Percentiles rank a stretch among this genome's conserved stretches.
These are phyloP conservation scores for Cytospora piceae DNA, from an alignment of 2,329 filamentous ascomycete species.

Conservation along the genomic window DNA sequence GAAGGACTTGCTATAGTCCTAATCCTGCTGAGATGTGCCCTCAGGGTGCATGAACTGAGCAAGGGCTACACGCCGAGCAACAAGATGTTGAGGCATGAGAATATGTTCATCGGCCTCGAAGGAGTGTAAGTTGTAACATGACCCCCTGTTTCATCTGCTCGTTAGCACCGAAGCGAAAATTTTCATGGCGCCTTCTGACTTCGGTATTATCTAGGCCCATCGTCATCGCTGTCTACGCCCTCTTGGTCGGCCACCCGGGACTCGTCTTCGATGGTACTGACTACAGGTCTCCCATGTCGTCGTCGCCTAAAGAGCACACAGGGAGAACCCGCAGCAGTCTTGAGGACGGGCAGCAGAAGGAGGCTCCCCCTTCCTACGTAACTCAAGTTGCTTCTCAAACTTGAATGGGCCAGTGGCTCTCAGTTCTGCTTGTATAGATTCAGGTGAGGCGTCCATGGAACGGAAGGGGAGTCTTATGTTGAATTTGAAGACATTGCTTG, in stretches of 20 bases:
- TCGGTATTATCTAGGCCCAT: slow-evolving; percentile 8
- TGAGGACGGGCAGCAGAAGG: not conserved
- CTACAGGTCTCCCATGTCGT: not conserved
- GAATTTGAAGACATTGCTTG: not conserved
- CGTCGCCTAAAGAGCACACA: slow-evolving; percentile 9
- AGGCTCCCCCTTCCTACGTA: not conserved
- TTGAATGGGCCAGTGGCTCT: not conserved
- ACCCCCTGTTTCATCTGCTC: not conserved
- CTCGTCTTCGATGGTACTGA: slow-evolving; percentile 13
- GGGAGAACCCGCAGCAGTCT: not conserved
- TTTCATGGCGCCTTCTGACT: not conserved
- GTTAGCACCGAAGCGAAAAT: not conserved
- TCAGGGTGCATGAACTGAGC: slow-evolving; percentile 67
- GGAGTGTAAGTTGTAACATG: slow-evolving; percentile 19
- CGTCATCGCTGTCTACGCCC: slow-evolving; percentile 14
- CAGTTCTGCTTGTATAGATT: not conserved
- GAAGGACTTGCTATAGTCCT: slow-evolving; percentile 58
- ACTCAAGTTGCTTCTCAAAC: not conserved
- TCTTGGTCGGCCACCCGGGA: slow-evolving; percentile 27
- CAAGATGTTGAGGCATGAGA: slow-evolving; percentile 20
- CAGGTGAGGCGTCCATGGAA: not conserved
- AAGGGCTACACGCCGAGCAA: slow-evolving; percentile 65
- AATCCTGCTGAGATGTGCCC: slow-evolving; percentile 65
- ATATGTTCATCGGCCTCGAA: slow-evolving; percentile 32
- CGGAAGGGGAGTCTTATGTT: not conserved